Evolutionary conservation across 164 flowering plant genomes (phyloP).

Genomic region (Stephania cephalantha): DNA sequence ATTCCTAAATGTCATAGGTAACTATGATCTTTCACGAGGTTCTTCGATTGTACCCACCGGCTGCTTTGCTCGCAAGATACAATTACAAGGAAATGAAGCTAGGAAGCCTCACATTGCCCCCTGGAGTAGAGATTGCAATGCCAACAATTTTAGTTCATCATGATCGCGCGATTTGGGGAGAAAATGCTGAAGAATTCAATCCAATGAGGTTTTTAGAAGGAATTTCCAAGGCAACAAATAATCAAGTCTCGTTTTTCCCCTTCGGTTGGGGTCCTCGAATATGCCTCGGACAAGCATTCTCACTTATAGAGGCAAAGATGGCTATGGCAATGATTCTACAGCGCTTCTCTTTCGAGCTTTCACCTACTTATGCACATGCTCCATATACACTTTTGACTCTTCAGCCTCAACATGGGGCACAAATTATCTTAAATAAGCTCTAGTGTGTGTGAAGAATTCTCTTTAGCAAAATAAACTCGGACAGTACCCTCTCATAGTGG

Average conservation of each 20-base stretch:
- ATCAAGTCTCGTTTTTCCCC: too few species aligned
- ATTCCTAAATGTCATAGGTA: background rate
- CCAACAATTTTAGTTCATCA: conserved; percentile 10
- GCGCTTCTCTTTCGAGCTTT: too few species aligned
- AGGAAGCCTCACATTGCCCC: conserved; percentile 1
- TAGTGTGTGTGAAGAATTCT: background rate
- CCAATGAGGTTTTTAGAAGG: too few species aligned
- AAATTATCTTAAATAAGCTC: conserved; percentile 1
- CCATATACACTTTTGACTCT: background rate
- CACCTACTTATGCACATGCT: background rate
- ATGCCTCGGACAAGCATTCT: too few species aligned
- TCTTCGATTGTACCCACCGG: conserved; percentile 13
- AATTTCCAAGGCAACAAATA: too few species aligned
- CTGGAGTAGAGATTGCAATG: background rate
- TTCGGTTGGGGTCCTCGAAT: too few species aligned
- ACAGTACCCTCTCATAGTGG: too few species aligned
- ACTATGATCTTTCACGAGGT: conserved; percentile 12
- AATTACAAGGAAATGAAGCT: background rate
- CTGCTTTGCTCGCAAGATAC: background rate
- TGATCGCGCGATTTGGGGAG: conserved; percentile 11
- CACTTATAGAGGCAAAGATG: too few species aligned
- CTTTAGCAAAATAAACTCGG: too few species aligned
- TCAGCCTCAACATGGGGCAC: conserved; percentile 6
- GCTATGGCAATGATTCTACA: background rate
- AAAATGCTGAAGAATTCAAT: conserved; percentile 14